Evolutionary conservation across 2,329 filamentous ascomycete genomes (phyloP).

Genomic region (Chalaropsis thielavioides): DNA sequence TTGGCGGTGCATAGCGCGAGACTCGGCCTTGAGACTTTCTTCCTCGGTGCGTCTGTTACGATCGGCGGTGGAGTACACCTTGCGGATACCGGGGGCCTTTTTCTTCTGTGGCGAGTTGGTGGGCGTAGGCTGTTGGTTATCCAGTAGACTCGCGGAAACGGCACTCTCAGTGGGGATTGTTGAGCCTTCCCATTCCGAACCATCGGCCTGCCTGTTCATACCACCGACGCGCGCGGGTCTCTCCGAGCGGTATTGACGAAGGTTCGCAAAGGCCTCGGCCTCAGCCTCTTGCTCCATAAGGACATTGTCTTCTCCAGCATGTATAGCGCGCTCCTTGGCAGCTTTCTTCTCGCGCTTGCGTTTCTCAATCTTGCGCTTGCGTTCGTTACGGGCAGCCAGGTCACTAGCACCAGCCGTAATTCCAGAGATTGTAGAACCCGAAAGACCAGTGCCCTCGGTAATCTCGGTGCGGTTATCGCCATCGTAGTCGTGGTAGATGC

Average conservation of each 20-base stretch:
- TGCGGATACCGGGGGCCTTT: constrained; percentile 37
- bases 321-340: constrained; percentile 25
- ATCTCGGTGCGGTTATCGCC: constrained; percentile 33
- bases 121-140: constrained; percentile 42
- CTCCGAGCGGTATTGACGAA: constrained; percentile 75
- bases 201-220: constrained; percentile 69
- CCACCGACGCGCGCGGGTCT: constrained; percentile 76
- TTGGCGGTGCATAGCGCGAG: constrained; percentile 39
- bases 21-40: constrained; percentile 43
- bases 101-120: constrained; percentile 39
- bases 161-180: constrained; percentile 52
- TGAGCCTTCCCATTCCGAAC: constrained; percentile 62
- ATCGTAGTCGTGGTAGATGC: constrained; percentile 61
- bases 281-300: constrained; percentile 51
- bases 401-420: constrained; percentile 45
- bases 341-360: constrained; percentile 29
- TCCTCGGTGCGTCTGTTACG: constrained; percentile 37
- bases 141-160: constrained; percentile 46
- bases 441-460: constrained; percentile 33
- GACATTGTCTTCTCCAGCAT: constrained; percentile 42
- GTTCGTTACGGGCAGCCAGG: constrained; percentile 39
- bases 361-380: constrained; percentile 38
- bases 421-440: constrained; percentile 25
- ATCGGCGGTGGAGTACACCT: constrained; percentile 47
- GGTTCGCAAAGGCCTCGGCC: constrained; percentile 48